Conservation (phyloP, 768 basidiomycete genomes). For the Baorangia bicolor region DNA sequence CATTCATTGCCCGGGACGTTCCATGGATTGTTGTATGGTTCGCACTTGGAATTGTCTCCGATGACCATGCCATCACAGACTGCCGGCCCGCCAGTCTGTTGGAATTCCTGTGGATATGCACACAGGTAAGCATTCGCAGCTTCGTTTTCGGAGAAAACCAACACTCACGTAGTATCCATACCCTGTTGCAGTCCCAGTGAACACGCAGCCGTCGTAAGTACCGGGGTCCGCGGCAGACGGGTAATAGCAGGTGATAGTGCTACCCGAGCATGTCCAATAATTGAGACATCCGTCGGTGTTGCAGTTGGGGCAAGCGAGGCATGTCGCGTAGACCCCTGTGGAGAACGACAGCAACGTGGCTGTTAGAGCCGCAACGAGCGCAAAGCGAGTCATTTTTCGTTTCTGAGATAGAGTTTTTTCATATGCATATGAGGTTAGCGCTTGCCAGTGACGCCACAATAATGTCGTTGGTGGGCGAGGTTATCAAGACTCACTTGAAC, state of each 20-base stretch:
- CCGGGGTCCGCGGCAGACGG: background rate
- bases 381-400: background rate
- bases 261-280: conserved; percentile 4
- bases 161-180: background rate
- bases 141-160: background rate
- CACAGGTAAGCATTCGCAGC: background rate
- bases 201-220: background rate
- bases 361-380: background rate
- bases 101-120: background rate
- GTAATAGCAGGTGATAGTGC: conserved; percentile 4
- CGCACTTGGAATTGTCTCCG: background rate
- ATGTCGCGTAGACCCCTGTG: background rate
- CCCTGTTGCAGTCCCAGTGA: background rate
- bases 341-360: background rate
- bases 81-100: background rate
- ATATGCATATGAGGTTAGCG: background rate
- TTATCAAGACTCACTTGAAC: background rate
- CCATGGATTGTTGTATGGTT: conserved; percentile 2
- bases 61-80: background rate
- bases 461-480: background rate
- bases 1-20: background rate
- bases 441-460: background rate
- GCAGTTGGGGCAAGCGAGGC: conserved; percentile 4
- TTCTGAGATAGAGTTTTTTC: background rate
- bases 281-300: background rate